Evolutionary conservation across 2,329 filamentous ascomycete genomes (phyloP), one percentile per base, ranked within the genome.

Genomic region (Beauveria bassiana): DNA sequence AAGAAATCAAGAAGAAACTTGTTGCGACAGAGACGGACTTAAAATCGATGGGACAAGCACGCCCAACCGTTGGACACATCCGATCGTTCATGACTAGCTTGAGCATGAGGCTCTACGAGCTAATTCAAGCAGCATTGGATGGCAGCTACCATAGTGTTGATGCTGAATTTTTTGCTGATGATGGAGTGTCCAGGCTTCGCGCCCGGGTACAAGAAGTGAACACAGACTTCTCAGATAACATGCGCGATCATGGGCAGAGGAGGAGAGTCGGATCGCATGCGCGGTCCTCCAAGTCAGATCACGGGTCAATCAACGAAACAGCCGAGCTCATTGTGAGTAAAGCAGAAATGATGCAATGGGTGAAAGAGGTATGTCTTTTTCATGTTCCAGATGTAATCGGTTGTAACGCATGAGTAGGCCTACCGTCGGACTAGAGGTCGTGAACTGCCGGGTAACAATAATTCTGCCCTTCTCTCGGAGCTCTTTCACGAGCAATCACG

Each of bases 121-220:
- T 71, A 3, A 65, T 67, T 20, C 66, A 67, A 34, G 66, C 68
- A 4, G 68, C 67, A 1, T 62, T 71, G 12, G 62, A 68, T 28
- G 66, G 67, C 3, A 65, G 65, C 50, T 69, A 68, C 63, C 20
- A 63, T 53, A 62, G 45, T 52, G 59, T 51, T 38, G 58, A 64
- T 22, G 28, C 47, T 40, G 61, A 58, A 18, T 71, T 68, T 10
- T 68, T 68, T 42, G 22, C 28, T 5, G 46, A 65, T 42, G 22
- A 63, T 52, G 54, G 64, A 62, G 62, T 60, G 52, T 59, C 62
- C 18, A 62, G 71, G 46, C 62, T 73, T 40, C 66, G 71, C 9
- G 67, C 70, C 1, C 49, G 63, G 5, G 49, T 72, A n/a, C 69
- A 73, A 45, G n/a, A 62, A 8, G 47, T 63, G 38, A 69, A 71